Evolutionary conservation across 2,329 filamentous ascomycete species (phyloP).

Genomic region (Venturia asperata): DNA sequence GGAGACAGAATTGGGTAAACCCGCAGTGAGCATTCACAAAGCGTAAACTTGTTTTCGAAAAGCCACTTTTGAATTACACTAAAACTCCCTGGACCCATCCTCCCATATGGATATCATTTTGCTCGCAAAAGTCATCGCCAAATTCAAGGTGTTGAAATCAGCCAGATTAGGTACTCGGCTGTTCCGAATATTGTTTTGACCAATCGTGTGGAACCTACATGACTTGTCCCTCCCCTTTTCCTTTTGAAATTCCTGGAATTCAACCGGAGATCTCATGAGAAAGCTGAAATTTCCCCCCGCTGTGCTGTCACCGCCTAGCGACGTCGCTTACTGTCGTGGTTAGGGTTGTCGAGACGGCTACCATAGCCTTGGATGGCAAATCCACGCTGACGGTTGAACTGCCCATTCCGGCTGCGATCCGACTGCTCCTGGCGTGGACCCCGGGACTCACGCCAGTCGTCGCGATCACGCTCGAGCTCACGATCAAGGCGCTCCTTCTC

Average conservation of each 20-base stretch:
- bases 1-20: too few species aligned
- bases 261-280: background rate
- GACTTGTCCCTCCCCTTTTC: background rate
- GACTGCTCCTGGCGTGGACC: background rate
- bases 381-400: background rate
- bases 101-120: background rate
- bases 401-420: background rate
- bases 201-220: background rate
- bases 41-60: background rate
- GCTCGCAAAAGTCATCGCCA: background rate
- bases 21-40: too few species aligned
- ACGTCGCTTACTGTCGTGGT: slow-evolving; percentile 6
- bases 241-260: background rate
- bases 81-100: background rate
- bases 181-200: background rate
- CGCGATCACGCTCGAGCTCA: background rate
- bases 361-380: background rate
- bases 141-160: background rate
- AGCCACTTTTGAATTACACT: background rate
- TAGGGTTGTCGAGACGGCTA: slow-evolving; percentile 8
- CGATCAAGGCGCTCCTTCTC: slow-evolving; percentile 2
- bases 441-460: background rate
- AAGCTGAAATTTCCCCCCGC: background rate
- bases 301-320: background rate
- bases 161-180: background rate